Base-by-base conservation (phyloP, 495 filamentous ascomycete genomes). In the Penicillium dipodomyicola region DNA sequence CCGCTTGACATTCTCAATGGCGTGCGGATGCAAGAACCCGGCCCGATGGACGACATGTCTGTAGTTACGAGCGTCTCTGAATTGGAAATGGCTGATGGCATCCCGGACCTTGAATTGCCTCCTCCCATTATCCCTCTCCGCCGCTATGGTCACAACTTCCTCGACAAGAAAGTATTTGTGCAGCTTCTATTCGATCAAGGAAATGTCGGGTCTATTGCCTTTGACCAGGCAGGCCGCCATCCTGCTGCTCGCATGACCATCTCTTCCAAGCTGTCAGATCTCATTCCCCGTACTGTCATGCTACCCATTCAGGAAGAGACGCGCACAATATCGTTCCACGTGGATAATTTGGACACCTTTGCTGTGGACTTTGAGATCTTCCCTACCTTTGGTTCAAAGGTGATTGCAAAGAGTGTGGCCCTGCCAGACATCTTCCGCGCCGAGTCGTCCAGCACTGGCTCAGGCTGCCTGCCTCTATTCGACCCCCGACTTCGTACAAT, bases 321-420 rank as follows among this genome's bases (percentile, higher is more conserved):
- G 48, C 87, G 89, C 49, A 81, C 89, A 37, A 85, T 97, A 53
- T 96, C 93, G 8, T 98, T 98, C 75, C 93, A 98, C 62, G 88
- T 96, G 58, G 95, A 98, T 70, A 92, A 87, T 52, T 74, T 97
- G 47, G 89, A 92, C 41, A 87, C 91, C 1, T 98, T 98, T 69
- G 82, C 90, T 30, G 88, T 98, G 61, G 94, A 98, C 71, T 96
- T 97, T 68, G 95, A 97, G 67, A 90, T 98, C 46, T 98, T 92
- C 71, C 94, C 94, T 10, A 96, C 95, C 0, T 97, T 97, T 67
- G 94, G 94, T 46, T 93, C 92, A 15, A 96, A 93, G 72, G 90
- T 97, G 41, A 96, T 97, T 67, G 95, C 94, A 11, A 92, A 94
- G 72, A 92, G 90, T 19, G 91, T 96, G 49, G 94, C 91, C 27